phyloP scores from a whole-genome alignment of 108 stramenopile genomes.

The Cyclotella kingstonii region DNA sequence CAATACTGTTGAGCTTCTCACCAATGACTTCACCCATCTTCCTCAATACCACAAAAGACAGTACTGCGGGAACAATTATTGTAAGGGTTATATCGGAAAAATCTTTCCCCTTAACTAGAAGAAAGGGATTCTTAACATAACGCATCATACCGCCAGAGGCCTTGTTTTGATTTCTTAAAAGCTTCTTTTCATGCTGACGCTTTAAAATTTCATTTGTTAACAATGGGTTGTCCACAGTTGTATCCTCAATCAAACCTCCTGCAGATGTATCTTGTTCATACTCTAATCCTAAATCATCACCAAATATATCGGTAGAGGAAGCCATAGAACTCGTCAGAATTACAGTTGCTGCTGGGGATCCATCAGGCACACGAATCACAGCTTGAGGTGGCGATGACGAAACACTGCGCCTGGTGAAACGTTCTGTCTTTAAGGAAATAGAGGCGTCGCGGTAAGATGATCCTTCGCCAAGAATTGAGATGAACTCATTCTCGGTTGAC shows the following conservation, averaged over 20 bases:
- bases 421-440: constrained; percentile 5
- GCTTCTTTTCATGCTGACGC: constrained; percentile 45
- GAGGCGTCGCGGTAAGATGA: constrained; percentile 35
- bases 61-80: constrained; percentile 41
- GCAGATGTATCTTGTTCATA: constrained; percentile 9
- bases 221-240: constrained; percentile 24
- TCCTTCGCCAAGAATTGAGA: constrained; percentile 49
- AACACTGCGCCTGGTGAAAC: constrained; percentile 7
- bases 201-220: constrained; percentile 53
- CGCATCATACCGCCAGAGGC: constrained; percentile 41
- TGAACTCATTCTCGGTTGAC: constrained; percentile 31
- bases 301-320: constrained; percentile 29
- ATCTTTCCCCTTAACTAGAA: constrained; percentile 48
- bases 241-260: constrained; percentile 19
- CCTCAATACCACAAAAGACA: constrained; percentile 20
- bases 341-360: constrained; percentile 44
- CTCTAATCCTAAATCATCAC: constrained; percentile 34
- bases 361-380: constrained; percentile 46
- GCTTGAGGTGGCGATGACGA: constrained; percentile 19
- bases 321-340: constrained; percentile 42
- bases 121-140: constrained; percentile 43
- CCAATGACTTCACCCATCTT: constrained; percentile 34
- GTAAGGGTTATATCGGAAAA: constrained; percentile 49
- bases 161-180: constrained; percentile 33
- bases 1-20: constrained; percentile 37